Evolutionary conservation across 192 early-diverging fungal genomes (phyloP).

Genomic region (Gigaspora rosea): DNA sequence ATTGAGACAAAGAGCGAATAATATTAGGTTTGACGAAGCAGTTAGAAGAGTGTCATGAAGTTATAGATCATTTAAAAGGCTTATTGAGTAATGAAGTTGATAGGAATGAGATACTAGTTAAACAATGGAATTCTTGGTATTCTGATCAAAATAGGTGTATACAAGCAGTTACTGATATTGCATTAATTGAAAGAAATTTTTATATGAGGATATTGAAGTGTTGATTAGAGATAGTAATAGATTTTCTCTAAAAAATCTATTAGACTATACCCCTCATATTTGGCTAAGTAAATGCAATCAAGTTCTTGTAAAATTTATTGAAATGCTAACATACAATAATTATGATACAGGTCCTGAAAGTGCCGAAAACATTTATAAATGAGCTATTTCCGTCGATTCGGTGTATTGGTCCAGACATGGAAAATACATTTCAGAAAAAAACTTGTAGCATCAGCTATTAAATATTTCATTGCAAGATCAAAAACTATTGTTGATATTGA

Average conservation of each 20-base stretch:
- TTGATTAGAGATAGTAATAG: no score
- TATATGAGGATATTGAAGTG: slow-evolving; percentile 9
- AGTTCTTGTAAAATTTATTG: slow-evolving; percentile 24
- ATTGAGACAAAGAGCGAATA: no score
- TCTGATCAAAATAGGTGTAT: background rate
- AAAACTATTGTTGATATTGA: no score
- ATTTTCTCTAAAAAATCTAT: background rate
- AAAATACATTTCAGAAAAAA: no score
- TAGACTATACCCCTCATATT: background rate
- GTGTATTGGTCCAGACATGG: slow-evolving; percentile 15
- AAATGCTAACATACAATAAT: slow-evolving; percentile 15
- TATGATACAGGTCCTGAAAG: background rate
- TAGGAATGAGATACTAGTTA: background rate
- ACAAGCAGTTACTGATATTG: slow-evolving; percentile 1
- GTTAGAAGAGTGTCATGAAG: background rate
- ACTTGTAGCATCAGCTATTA: no score
- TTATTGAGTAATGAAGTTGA: background rate
- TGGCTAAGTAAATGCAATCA: slow-evolving; percentile 20
- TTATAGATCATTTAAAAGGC: background rate
- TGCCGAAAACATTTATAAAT: background rate
- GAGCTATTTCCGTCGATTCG: background rate
- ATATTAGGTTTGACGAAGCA: no score
- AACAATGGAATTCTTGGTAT: slow-evolving; percentile 4
- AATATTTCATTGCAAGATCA: no score
- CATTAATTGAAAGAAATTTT: background rate